A percentile compares a stretch with the other conserved stretches of the same genome.
These are phyloP conservation scores for Pyracantha coccinea DNA, from an alignment of 331 rosid species.

Conservation along the genomic window DNA sequence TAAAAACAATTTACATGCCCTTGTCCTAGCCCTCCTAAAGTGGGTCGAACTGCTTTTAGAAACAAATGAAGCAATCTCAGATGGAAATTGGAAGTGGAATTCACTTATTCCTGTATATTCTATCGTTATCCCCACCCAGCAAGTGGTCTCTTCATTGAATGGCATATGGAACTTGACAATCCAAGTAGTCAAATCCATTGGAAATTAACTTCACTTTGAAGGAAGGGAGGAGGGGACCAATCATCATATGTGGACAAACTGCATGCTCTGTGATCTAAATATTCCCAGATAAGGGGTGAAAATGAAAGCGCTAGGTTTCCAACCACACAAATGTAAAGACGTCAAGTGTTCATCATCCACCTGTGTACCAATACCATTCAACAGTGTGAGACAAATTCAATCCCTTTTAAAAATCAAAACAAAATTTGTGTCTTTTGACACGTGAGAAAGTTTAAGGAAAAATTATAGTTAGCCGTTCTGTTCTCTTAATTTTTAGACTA, in stretches of 20 bases:
- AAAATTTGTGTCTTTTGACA: too few species aligned
- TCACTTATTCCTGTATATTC: neutral
- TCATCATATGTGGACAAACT: conserved; percentile 5
- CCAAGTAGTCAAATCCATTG: conserved; percentile 15
- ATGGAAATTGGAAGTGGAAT: neutral
- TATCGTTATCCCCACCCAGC: neutral
- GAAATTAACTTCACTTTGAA: conserved; percentile 26
- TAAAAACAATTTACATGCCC: too few species aligned
- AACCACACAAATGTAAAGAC: conserved; percentile 6
- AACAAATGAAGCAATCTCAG: neutral
- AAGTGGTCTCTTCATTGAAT: neutral
- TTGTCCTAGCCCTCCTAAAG: too few species aligned
- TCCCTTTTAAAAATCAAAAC: conserved; percentile 17
- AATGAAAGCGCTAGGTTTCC: conserved; percentile 21
- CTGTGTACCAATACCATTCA: neutral
- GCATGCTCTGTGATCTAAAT: neutral
- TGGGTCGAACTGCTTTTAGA: neutral
- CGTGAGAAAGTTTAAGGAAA: too few species aligned
- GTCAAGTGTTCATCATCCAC: conserved; percentile 16
- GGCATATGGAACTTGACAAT: conserved; percentile 7
- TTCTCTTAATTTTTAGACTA: too few species aligned
- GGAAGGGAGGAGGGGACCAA: conserved; percentile 16
- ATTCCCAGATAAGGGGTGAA: conserved; percentile 14
- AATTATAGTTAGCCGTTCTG: too few species aligned
- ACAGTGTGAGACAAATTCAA: conserved; percentile 2